A percentile compares a stretch with the other conserved stretches of the same genome.
Conservation (phyloP, 2,329 filamentous ascomycete species). For the Verruconis gallopava region DNA sequence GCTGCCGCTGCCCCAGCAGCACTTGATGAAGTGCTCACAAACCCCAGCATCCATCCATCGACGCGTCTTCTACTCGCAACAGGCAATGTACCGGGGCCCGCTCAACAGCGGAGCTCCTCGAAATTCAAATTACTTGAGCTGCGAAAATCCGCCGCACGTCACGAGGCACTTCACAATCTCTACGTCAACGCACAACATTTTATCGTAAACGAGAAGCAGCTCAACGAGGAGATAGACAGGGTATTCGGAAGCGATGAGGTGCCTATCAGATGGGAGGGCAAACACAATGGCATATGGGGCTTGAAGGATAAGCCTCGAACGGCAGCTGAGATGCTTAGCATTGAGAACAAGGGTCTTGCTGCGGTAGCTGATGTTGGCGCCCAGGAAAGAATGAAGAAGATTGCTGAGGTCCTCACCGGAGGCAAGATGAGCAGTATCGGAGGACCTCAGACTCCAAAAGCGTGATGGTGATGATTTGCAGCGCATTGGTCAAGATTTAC, state of each 20-base stretch:
- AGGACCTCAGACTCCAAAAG: neutral
- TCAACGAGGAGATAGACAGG: constrained; percentile 59
- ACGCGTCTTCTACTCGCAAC: neutral
- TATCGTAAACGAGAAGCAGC: constrained; percentile 68
- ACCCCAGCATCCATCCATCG: constrained; percentile 6
- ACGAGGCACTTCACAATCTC: constrained; percentile 66
- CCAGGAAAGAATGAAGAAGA: constrained; percentile 44
- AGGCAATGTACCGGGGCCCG: constrained; percentile 7
- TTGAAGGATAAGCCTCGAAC: constrained; percentile 29
- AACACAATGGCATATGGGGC: constrained; percentile 40
- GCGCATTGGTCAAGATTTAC: too few relatives aligned
- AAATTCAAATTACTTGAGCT: constrained; percentile 30
- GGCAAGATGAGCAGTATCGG: constrained; percentile 42
- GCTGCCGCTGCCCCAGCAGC: neutral
- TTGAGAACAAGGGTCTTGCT: constrained; percentile 15
- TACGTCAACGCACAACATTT: constrained; percentile 83
- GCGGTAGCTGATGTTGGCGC: constrained; percentile 18
- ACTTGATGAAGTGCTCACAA: constrained; percentile 6
- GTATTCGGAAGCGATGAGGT: constrained; percentile 54
- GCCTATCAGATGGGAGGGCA: constrained; percentile 28
- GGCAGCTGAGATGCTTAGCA: constrained; percentile 34
- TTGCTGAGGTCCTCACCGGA: constrained; percentile 55
- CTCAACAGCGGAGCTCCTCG: constrained; percentile 23
- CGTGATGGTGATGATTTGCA: too few relatives aligned
- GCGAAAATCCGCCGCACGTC: constrained; percentile 45